These are phyloP conservation scores for Pugionium dolabratum DNA, from an alignment of 345 rosid genomes.

Conservation along the genomic window DNA sequence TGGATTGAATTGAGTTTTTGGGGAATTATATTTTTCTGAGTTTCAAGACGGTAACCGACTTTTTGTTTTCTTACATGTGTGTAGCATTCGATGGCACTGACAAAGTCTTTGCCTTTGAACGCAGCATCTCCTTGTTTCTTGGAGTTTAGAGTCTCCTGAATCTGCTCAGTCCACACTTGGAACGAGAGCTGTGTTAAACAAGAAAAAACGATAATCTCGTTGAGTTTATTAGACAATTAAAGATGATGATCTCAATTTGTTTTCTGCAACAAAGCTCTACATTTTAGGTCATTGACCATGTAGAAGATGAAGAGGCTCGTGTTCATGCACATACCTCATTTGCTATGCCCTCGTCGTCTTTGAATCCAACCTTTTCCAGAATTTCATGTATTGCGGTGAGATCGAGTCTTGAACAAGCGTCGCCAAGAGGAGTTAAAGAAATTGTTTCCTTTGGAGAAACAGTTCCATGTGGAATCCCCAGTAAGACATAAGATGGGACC, in stretches of 20 bases:
- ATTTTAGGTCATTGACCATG: not conserved
- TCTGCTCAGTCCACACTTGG: conserved; percentile 72
- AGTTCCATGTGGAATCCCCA: conserved; percentile 69
- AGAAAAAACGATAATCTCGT: not conserved
- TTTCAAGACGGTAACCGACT: conserved; percentile 17
- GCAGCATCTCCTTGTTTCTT: conserved; percentile 71
- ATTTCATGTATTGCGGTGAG: conserved; percentile 79
- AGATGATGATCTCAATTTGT: not conserved
- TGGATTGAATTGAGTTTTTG: conserved; percentile 1
- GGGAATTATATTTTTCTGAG: not conserved
- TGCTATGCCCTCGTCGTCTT: conserved; percentile 79
- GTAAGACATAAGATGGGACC: conserved; percentile 64
- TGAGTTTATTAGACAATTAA: not conserved
- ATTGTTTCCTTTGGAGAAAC: conserved; percentile 49
- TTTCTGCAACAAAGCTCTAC: conserved; percentile 16
- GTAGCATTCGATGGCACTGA: conserved; percentile 57
- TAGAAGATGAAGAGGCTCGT: conserved; percentile 5
- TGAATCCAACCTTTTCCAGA: conserved; percentile 71
- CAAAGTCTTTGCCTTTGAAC: conserved; percentile 57
- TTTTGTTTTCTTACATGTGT: conserved; percentile 45
- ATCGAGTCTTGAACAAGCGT: conserved; percentile 78
- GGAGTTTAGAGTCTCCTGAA: conserved; percentile 64
- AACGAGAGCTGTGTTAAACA: conserved; percentile 62
- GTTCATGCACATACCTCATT: conserved; percentile 60
- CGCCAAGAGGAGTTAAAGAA: conserved; percentile 63